Conservation (phyloP, 192 early-diverging fungal genomes). For the Phycomyces blakesleeanus region DNA sequence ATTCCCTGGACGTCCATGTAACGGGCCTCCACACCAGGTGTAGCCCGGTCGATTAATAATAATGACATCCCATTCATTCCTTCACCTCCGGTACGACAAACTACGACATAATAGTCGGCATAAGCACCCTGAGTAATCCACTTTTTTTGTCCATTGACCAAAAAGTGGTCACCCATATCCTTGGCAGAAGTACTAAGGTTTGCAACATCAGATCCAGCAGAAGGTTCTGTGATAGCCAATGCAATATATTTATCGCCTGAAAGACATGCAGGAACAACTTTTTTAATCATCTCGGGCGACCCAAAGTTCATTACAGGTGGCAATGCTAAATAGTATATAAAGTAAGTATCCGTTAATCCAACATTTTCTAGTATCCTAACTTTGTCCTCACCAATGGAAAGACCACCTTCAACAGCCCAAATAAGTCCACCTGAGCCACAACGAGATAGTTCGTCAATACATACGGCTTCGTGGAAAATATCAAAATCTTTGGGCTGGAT, state of each 20-base stretch:
- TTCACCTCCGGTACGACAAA: slow-evolving; percentile 75
- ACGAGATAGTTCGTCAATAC: slow-evolving; percentile 75
- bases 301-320: slow-evolving; percentile 74
- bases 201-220: slow-evolving; percentile 75
- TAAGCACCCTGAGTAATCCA: slow-evolving; percentile 98
- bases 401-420: slow-evolving; percentile 74
- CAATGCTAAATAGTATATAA: slow-evolving; percentile 27
- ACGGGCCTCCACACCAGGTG: slow-evolving; percentile 80
- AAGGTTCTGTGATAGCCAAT: slow-evolving; percentile 76
- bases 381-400: slow-evolving; percentile 21
- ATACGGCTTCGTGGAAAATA: slow-evolving; percentile 73
- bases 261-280: slow-evolving; percentile 59
- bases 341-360: background rate
- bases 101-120: slow-evolving; percentile 88
- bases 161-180: slow-evolving; percentile 71
- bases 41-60: slow-evolving; percentile 86
- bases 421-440: slow-evolving; percentile 77
- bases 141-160: slow-evolving; percentile 90
- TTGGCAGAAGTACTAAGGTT: slow-evolving; percentile 66
- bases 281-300: slow-evolving; percentile 59
- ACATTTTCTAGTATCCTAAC: background rate
- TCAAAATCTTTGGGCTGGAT: slow-evolving; percentile 57
- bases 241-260: slow-evolving; percentile 71
- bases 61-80: slow-evolving; percentile 81
- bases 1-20: slow-evolving; percentile 94